phyloP scores from a whole-genome alignment of 108 stramenopile species.

The Cylindrotheca closterium region DNA sequence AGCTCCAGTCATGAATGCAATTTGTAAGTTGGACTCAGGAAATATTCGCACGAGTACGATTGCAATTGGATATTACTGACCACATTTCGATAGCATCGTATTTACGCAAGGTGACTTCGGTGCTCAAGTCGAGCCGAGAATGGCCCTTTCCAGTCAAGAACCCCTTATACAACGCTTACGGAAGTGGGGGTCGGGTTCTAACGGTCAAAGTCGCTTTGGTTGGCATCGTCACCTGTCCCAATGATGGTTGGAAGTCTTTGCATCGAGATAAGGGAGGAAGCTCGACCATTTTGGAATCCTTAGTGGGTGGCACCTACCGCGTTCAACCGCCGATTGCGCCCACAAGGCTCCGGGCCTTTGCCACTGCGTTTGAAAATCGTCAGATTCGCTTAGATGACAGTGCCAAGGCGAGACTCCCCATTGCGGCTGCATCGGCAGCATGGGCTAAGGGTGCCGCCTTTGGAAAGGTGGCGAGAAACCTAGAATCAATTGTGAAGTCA shows the following conservation, averaged over 20 bases:
- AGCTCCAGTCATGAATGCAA: conserved; percentile 59
- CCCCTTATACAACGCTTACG: conserved; percentile 52
- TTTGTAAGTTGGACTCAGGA: conserved; percentile 28
- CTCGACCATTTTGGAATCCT: conserved; percentile 44
- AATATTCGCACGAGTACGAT: neutral
- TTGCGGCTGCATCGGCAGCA: conserved; percentile 49
- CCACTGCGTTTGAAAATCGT: conserved; percentile 38
- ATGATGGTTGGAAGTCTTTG: conserved; percentile 47
- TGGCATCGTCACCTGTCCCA: conserved; percentile 68
- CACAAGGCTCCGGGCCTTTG: conserved; percentile 51
- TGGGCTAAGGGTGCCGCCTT: conserved; percentile 60
- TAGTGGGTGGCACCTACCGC: conserved; percentile 52
- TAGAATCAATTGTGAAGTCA: conserved; percentile 16
- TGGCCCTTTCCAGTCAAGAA: conserved; percentile 75
- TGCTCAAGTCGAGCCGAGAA: conserved; percentile 39
- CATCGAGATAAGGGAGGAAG: conserved; percentile 14
- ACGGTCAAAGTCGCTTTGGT: conserved; percentile 63
- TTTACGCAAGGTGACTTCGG: conserved; percentile 48
- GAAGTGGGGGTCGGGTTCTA: conserved; percentile 40
- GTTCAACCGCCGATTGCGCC: conserved; percentile 47
- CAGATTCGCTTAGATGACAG: conserved; percentile 33
- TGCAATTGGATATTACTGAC: neutral
- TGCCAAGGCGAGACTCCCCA: conserved; percentile 37
- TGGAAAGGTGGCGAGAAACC: conserved; percentile 35
- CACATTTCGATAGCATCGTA: conserved; percentile 39